phyloP scores from a whole-genome alignment of 139 green algal species.

The Chlamydomonas sphaeroides region DNA sequence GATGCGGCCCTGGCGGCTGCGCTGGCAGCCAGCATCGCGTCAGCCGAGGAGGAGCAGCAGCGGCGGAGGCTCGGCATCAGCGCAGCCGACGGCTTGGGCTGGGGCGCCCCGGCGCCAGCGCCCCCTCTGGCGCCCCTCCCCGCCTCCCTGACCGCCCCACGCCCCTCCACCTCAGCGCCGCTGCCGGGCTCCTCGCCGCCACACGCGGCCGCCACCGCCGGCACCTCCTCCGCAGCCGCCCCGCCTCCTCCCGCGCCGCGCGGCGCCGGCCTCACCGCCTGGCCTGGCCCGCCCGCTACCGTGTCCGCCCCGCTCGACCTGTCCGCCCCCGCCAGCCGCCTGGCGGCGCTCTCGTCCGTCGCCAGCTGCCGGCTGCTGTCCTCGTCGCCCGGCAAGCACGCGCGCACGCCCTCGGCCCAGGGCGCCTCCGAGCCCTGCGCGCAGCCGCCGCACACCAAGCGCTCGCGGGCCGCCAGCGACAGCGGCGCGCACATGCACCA shows the following conservation, averaged over 20 bases:
- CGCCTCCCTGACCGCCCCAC: no score
- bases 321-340: not conserved
- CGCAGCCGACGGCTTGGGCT: not conserved
- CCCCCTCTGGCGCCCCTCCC: not conserved
- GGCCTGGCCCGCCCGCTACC: no score
- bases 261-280: no score
- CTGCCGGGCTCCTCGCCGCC: no score
- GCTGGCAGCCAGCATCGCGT: constrained; percentile 4
- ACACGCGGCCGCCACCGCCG: no score
- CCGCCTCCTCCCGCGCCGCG: no score
- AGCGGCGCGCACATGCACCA: no score
- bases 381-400: constrained; percentile 17
- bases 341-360: no score
- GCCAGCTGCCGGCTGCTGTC: not conserved
- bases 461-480: constrained; percentile 10
- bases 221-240: not conserved
- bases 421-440: not conserved
- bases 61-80: not conserved
- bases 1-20: constrained; percentile 3
- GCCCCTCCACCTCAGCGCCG: no score
- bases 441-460: constrained; percentile 1
- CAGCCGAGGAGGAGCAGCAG: constrained; percentile 1
- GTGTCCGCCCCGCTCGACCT: no score
- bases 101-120: no score
- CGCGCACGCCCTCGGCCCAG: not conserved